phyloP scores from a whole-genome alignment of 345 rosid genomes.

The Populus euphratica region DNA sequence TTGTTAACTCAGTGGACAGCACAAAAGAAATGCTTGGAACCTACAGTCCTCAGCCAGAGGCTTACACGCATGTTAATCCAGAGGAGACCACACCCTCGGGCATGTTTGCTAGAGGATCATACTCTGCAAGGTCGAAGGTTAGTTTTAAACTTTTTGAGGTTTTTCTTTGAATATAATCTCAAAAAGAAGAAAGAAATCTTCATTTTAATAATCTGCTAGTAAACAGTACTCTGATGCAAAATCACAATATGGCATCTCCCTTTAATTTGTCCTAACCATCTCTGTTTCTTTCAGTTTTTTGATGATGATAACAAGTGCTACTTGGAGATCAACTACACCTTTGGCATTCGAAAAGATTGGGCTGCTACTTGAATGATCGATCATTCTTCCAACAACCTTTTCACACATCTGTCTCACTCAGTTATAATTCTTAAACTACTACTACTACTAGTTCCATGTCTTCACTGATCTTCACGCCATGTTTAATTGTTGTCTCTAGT shows the following conservation, averaged over 20 bases:
- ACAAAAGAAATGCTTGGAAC: conserved; percentile 75
- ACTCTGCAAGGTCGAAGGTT: conserved; percentile 75
- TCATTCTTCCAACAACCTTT: neutral
- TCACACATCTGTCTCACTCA: neutral
- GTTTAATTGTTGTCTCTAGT: conserved; percentile 9
- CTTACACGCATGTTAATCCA: conserved; percentile 59
- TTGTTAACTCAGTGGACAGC: conserved; percentile 46
- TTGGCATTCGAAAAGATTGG: conserved; percentile 72
- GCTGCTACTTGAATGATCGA: conserved; percentile 29
- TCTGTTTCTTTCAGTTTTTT: conserved; percentile 44
- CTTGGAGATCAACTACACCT: conserved; percentile 72
- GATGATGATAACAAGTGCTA: conserved; percentile 75
- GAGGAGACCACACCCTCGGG: conserved; percentile 78
- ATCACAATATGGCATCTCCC: neutral
- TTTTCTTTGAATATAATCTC: no score
- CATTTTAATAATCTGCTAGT: neutral
- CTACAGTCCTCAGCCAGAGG: conserved; percentile 68
- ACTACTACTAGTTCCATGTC: neutral
- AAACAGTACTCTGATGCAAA: neutral
- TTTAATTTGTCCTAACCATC: neutral
- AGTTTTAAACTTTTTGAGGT: neutral
- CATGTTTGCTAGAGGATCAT: conserved; percentile 66
- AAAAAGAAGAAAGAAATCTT: neutral
- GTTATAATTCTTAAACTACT: neutral
- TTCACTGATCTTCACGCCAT: neutral